These are phyloP conservation scores for Pleurotus tuoliensis DNA, from an alignment of 768 basidiomycete genomes.

Conservation along the genomic window DNA sequence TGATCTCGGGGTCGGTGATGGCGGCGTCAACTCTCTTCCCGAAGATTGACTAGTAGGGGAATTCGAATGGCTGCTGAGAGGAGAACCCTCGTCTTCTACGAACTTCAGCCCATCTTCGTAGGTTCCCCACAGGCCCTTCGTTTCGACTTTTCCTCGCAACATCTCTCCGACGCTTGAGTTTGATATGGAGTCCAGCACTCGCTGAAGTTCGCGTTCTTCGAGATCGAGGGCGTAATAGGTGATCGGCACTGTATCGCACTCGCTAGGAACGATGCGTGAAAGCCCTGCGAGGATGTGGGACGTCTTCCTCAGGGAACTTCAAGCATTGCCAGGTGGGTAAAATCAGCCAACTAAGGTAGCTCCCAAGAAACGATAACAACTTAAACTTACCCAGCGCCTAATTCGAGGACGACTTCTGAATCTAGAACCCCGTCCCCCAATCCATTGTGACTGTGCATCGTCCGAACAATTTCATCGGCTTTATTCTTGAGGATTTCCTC, in stretches of 20 bases:
- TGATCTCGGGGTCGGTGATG: constrained; percentile 47
- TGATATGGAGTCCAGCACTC: constrained; percentile 69
- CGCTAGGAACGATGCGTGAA: constrained; percentile 44
- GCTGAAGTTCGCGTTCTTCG: constrained; percentile 79
- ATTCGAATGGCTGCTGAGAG: constrained; percentile 3
- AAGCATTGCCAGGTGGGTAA: not conserved
- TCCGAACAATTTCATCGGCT: constrained; percentile 67
- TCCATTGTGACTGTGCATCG: constrained; percentile 62
- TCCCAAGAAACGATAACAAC: not conserved
- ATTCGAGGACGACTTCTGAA: constrained; percentile 71
- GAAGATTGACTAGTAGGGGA: not conserved
- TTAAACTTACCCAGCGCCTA: constrained; percentile 87
- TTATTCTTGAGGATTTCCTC: constrained; percentile 76
- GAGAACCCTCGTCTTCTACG: constrained; percentile 38
- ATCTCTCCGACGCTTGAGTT: constrained; percentile 56
- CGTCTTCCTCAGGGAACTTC: constrained; percentile 84
- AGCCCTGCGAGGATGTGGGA: constrained; percentile 76
- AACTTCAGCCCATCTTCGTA: constrained; percentile 88
- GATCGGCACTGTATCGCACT: constrained; percentile 42
- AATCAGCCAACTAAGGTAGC: not conserved
- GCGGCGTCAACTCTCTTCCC: constrained; percentile 16
- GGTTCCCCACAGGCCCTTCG: constrained; percentile 86
- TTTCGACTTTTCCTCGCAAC: constrained; percentile 69
- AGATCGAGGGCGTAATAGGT: constrained; percentile 94
- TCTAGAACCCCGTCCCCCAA: constrained; percentile 23